phyloP scores from a whole-genome alignment of 371 early-diverging fungal species.

The Mortierella sp. region DNA sequence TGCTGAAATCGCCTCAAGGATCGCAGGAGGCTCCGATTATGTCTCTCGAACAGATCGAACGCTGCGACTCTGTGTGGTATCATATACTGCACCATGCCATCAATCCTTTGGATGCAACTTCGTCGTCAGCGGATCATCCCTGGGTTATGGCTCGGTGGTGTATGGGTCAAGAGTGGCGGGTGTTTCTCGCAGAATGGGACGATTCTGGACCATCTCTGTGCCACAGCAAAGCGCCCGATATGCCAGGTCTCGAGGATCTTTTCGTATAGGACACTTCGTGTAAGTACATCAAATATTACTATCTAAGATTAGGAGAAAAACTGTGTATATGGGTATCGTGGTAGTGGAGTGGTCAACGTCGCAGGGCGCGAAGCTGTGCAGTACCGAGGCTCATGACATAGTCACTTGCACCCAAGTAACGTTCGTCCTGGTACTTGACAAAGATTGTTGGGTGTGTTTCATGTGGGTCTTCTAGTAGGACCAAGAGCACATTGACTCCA shows the following conservation, averaged over 20 bases:
- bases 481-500: constrained; percentile 29
- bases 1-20: constrained; percentile 5
- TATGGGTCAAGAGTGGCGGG: constrained; percentile 15
- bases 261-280: constrained; percentile 8
- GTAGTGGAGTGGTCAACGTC: too few relatives aligned
- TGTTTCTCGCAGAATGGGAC: constrained; percentile 10
- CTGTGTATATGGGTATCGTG: too few relatives aligned
- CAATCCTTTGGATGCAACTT: too few relatives aligned
- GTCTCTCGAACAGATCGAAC: background rate
- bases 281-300: too few relatives aligned
- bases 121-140: background rate
- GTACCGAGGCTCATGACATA: constrained; percentile 38
- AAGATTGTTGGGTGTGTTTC: constrained; percentile 27
- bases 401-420: constrained; percentile 21
- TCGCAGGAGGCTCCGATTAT: too few relatives aligned
- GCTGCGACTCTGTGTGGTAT: constrained; percentile 20
- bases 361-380: constrained; percentile 7
- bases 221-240: background rate
- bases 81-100: constrained; percentile 11
- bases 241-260: constrained; percentile 5
- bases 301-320: too few relatives aligned
- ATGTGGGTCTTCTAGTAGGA: constrained; percentile 32
- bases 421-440: constrained; percentile 24
- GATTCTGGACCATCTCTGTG: background rate
- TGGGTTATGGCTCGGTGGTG: constrained; percentile 19